Percentiles rank a stretch among this genome's conserved stretches.
phyloP scores from a whole-genome alignment of 257 asterid genomes.

The Gardenia jasminoides region DNA sequence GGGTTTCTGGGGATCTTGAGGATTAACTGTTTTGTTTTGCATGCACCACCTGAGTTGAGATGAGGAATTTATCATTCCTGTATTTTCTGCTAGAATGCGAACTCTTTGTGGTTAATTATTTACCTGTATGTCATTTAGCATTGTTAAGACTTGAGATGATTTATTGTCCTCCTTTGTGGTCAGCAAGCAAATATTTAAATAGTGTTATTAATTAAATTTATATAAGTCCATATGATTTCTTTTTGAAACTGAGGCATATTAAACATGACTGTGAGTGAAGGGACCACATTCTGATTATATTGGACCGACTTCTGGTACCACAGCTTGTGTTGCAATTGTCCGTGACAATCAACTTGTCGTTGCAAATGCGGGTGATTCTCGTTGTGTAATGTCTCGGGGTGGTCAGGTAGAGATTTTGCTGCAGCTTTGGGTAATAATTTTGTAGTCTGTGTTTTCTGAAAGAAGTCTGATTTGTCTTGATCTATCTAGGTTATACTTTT shows the following conservation, averaged over 20 bases:
- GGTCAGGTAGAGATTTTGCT: slow-evolving; percentile 56
- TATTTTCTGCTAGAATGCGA: not conserved
- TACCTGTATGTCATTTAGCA: not conserved
- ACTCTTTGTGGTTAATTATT: not conserved
- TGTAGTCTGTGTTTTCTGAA: not conserved
- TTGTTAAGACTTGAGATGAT: not conserved
- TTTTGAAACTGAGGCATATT: slow-evolving; percentile 16
- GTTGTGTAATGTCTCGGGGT: slow-evolving; percentile 76
- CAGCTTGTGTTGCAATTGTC: slow-evolving; percentile 83
- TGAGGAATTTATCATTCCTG: not conserved
- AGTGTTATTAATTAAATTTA: not conserved
- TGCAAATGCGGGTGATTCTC: slow-evolving; percentile 97
- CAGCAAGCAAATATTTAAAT: not conserved
- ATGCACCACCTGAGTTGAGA: not conserved
- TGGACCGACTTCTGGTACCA: slow-evolving; percentile 87
- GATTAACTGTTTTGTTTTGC: not conserved
- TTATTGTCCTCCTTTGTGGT: not conserved
- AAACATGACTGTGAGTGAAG: slow-evolving; percentile 37
- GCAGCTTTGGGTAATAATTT: not conserved
- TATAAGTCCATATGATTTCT: not conserved
- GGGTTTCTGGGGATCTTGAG: not conserved
- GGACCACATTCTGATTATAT: slow-evolving; percentile 46
- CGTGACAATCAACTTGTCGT: slow-evolving; percentile 56
- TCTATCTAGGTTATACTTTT: not conserved
- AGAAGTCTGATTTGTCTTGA: not conserved